Conservation (phyloP, 768 basidiomycete species). For the Pleurotus cornucopiae region DNA sequence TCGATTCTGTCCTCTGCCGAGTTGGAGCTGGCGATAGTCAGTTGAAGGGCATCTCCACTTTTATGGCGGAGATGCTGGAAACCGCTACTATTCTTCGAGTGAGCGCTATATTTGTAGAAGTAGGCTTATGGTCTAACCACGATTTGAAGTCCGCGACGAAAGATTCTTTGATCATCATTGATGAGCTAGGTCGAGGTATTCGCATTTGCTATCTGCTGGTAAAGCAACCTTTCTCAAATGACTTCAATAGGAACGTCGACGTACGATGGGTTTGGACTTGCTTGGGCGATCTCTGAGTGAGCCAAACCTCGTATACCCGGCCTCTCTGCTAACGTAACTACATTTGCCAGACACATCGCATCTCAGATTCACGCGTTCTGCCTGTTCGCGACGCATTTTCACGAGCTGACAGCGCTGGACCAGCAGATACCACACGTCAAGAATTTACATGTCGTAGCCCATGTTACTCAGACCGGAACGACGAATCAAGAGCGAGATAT, state of each 20-base stretch:
- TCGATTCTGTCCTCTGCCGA: constrained; percentile 92
- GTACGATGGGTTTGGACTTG: constrained; percentile 95
- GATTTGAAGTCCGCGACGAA: constrained; percentile 73
- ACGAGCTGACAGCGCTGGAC: constrained; percentile 90
- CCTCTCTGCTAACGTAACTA: background rate
- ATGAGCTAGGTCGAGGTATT: constrained; percentile 88
- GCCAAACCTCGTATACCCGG: constrained; percentile 13
- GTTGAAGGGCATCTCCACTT: constrained; percentile 95
- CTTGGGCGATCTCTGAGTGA: constrained; percentile 98
- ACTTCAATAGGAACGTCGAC: constrained; percentile 75
- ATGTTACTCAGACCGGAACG: constrained; percentile 78
- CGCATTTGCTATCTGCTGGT: background rate
- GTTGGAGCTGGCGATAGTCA: constrained; percentile 98
- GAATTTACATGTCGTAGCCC: constrained; percentile 94
- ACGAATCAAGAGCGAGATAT: constrained; percentile 70
- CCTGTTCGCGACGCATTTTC: constrained; percentile 97
- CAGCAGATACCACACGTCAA: constrained; percentile 84
- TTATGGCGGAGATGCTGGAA: constrained; percentile 99
- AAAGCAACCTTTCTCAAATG: no score
- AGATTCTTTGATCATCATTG: constrained; percentile 94
- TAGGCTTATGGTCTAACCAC: background rate
- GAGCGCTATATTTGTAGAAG: constrained; percentile 16
- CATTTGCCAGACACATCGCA: constrained; percentile 75
- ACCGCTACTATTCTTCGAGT: constrained; percentile 93
- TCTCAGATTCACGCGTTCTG: constrained; percentile 91